Evolutionary conservation across 2,329 filamentous ascomycete genomes (phyloP).

Genomic region (Cryphonectria nitschkei): DNA sequence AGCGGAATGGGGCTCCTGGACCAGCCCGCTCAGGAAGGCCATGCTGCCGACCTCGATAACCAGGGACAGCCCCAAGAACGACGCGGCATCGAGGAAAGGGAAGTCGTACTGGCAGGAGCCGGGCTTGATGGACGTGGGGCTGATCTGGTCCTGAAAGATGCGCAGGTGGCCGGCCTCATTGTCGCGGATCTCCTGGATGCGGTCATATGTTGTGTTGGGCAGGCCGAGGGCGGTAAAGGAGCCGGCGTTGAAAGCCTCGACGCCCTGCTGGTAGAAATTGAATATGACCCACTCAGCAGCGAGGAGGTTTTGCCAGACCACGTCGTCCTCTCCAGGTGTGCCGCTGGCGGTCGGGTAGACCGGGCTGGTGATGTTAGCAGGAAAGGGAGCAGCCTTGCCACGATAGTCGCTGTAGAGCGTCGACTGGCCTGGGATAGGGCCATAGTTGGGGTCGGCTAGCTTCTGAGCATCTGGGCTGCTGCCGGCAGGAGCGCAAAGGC

Average conservation of each 20-base stretch:
- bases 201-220: slow-evolving; percentile 41
- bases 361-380: slow-evolving; percentile 41
- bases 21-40: slow-evolving; percentile 44
- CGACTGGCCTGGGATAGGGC: slow-evolving; percentile 14
- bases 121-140: slow-evolving; percentile 45
- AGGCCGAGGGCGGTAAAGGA: slow-evolving; percentile 35
- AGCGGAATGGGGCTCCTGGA: slow-evolving; percentile 39
- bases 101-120: slow-evolving; percentile 10
- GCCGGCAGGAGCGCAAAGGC: neutral
- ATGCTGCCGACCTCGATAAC: slow-evolving; percentile 44
- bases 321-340: slow-evolving; percentile 42
- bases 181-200: slow-evolving; percentile 43
- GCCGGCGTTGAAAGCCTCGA: slow-evolving; percentile 44
- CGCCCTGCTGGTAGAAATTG: slow-evolving; percentile 46
- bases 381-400: slow-evolving; percentile 40
- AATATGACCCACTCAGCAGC: slow-evolving; percentile 50
- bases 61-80: slow-evolving; percentile 36
- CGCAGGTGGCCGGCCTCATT: slow-evolving; percentile 42
- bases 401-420: slow-evolving; percentile 40
- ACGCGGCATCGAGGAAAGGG: neutral
- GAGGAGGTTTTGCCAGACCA: slow-evolving; percentile 49
- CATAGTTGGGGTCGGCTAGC: slow-evolving; percentile 2
- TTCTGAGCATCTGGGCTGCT: slow-evolving; percentile 5
- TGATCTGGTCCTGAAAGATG: slow-evolving; percentile 43
- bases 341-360: slow-evolving; percentile 33